These are phyloP conservation scores for Dendrocalamus latiflorus DNA, from an alignment of 202 grass and related monocot species.

Conservation along the genomic window DNA sequence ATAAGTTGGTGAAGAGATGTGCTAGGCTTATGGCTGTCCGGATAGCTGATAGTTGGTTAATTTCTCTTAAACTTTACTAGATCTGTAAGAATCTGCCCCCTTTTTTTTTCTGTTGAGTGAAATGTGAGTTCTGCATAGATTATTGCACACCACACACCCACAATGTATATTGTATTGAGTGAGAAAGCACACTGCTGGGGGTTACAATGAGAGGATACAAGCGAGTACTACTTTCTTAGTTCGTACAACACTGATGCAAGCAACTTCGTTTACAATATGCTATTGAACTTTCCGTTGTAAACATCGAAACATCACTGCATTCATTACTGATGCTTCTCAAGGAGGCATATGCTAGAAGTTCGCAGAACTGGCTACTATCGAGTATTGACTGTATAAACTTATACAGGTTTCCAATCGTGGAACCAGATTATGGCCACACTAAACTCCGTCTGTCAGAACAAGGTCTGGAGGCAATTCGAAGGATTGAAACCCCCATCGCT, in stretches of 20 bases:
- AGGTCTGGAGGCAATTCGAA: slow-evolving; percentile 85
- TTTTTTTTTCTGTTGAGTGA: not conserved
- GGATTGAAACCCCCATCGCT: slow-evolving; percentile 86
- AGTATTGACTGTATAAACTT: no score
- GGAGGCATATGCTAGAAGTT: not conserved
- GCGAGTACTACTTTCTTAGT: not conserved
- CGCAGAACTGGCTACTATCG: not conserved
- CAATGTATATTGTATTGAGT: not conserved
- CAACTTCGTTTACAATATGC: not conserved
- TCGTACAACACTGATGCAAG: not conserved
- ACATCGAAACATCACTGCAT: not conserved
- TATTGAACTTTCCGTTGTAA: not conserved
- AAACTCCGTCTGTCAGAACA: slow-evolving; percentile 77
- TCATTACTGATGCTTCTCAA: not conserved
- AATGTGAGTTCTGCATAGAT: not conserved
- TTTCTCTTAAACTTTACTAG: not conserved
- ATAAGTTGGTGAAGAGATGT: not conserved
- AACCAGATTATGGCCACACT: slow-evolving; percentile 89
- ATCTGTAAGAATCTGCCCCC: not conserved
- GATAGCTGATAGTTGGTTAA: not conserved
- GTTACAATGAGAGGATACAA: not conserved
- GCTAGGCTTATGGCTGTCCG: not conserved
- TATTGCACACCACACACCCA: not conserved
- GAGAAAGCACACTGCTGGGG: not conserved
- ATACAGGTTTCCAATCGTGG: no score